Evolutionary conservation across 129 eudicot species (phyloP).

Genomic region (Glebionis coronaria): DNA sequence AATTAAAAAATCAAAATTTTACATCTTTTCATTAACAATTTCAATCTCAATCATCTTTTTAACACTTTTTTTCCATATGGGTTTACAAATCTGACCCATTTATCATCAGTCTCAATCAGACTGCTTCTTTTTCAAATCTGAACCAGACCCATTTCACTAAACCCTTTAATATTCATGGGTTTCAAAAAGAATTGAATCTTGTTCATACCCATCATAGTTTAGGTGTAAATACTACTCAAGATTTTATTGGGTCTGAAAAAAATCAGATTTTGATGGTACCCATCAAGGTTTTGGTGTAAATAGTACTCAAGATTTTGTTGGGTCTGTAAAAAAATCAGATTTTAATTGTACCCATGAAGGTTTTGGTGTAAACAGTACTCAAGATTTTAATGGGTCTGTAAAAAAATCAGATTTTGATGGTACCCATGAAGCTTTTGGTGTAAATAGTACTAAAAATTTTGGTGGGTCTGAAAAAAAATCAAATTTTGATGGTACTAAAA

Average conservation of each 20-base stretch:
- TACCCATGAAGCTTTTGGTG: no score
- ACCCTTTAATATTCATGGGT: slow-evolving; percentile 29
- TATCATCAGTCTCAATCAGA: slow-evolving; percentile 18
- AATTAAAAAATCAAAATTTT: slow-evolving; percentile 53
- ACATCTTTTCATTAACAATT: slow-evolving; percentile 51
- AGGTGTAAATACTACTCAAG: background rate
- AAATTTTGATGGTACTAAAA: slow-evolving; percentile 21
- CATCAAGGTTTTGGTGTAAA: no score
- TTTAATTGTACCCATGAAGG: background rate
- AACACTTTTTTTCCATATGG: slow-evolving; percentile 51
- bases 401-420: slow-evolving; percentile 22
- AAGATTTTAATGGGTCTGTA: slow-evolving; percentile 18
- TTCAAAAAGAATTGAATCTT: slow-evolving; percentile 31
- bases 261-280: slow-evolving; percentile 12
- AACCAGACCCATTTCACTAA: slow-evolving; percentile 36
- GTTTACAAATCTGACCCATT: slow-evolving; percentile 38
- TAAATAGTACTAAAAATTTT: background rate
- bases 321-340: slow-evolving; percentile 19
- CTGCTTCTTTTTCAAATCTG: slow-evolving; percentile 17
- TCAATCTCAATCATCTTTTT: slow-evolving; percentile 50
- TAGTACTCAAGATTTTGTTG: slow-evolving; percentile 7
- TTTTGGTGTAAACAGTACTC: no score
- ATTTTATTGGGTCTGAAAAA: slow-evolving; percentile 21
- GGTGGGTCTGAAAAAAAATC: slow-evolving; percentile 18
- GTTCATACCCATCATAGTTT: background rate